Evolutionary conservation across 768 basidiomycete genomes (phyloP).

Genomic region (Amanita rimosa): DNA sequence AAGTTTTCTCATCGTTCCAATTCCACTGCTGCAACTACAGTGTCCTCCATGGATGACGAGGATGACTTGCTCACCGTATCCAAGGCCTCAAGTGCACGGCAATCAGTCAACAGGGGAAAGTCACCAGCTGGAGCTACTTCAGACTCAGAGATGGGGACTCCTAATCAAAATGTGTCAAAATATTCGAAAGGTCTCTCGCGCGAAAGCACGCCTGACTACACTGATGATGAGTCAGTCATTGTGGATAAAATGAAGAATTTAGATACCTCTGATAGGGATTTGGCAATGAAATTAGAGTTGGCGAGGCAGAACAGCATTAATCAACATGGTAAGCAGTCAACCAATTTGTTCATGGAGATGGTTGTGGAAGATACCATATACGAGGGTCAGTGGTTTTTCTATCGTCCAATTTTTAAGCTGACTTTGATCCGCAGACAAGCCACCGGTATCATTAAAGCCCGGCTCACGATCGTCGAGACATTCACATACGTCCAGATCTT

Average conservation of each 20-base stretch:
- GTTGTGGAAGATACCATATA: conserved; percentile 61
- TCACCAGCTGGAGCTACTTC: conserved; percentile 31
- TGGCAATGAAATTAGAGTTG: conserved; percentile 67
- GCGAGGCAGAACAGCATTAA: conserved; percentile 78
- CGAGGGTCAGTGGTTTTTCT: conserved; percentile 42
- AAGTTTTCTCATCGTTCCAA: conserved; percentile 65
- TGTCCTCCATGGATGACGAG: conserved; percentile 56
- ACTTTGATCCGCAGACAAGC: conserved; percentile 37
- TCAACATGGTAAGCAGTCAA: conserved; percentile 41
- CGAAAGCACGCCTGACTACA: conserved; percentile 31
- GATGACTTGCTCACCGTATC: conserved; percentile 33
- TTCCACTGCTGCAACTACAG: conserved; percentile 56
- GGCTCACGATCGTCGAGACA: conserved; percentile 42
- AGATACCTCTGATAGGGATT: conserved; percentile 66
- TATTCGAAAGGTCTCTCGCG: conserved; percentile 19
- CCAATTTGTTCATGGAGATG: conserved; percentile 28
- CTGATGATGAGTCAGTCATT: conserved; percentile 34
- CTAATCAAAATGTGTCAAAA: conserved; percentile 24
- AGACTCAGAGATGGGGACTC: conserved; percentile 37
- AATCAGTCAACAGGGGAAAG: conserved; percentile 28
- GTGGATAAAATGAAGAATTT: conserved; percentile 24
- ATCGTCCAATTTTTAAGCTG: conserved; percentile 1
- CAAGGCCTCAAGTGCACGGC: conserved; percentile 37
- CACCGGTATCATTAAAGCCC: conserved; percentile 41
- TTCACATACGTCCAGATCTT: conserved; percentile 28